Conservation (phyloP, 306 rosid species). For the Prunus dulcis region DNA sequence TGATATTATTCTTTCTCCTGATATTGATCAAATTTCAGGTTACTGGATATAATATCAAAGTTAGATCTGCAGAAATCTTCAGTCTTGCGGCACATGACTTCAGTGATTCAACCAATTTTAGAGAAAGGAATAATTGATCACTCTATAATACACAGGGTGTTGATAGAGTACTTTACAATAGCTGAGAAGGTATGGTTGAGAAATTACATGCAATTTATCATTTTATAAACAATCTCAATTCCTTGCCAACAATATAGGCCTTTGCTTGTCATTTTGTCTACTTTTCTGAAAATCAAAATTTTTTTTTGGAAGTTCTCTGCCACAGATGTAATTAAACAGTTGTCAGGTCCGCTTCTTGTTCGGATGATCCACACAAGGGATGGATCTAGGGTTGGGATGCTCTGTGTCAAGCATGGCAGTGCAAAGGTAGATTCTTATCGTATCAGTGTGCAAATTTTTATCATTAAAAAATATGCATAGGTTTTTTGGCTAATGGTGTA, state of each 20-base stretch:
- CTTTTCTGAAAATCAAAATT: slow-evolving; percentile 40
- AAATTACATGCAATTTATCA: neutral
- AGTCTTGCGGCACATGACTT: slow-evolving; percentile 71
- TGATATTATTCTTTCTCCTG: slow-evolving; percentile 11
- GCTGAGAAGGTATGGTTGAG: slow-evolving; percentile 69
- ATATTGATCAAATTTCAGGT: slow-evolving; percentile 43
- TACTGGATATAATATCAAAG: slow-evolving; percentile 71
- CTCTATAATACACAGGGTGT: slow-evolving; percentile 75
- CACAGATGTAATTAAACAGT: slow-evolving; percentile 70
- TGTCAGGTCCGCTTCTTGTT: slow-evolving; percentile 76
- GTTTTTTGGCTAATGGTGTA: slow-evolving; percentile 18
- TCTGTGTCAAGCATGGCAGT: slow-evolving; percentile 86
- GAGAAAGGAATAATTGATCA: slow-evolving; percentile 98
- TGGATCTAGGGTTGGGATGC: slow-evolving; percentile 80
- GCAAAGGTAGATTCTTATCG: slow-evolving; percentile 57
- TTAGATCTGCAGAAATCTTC: slow-evolving; percentile 70
- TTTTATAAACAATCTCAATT: neutral
- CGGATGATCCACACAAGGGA: slow-evolving; percentile 80
- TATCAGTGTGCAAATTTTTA: neutral
- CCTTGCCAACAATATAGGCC: neutral
- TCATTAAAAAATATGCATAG: neutral
- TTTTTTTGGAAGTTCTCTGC: slow-evolving; percentile 62
- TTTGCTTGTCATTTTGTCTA: slow-evolving; percentile 10
- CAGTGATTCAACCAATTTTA: slow-evolving; percentile 84
- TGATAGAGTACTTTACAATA: slow-evolving; percentile 71